Evolutionary conservation across 2,329 filamentous ascomycete genomes (phyloP), one percentile per base, ranked within the genome.

Genomic region (Gnomoniopsis sp.): DNA sequence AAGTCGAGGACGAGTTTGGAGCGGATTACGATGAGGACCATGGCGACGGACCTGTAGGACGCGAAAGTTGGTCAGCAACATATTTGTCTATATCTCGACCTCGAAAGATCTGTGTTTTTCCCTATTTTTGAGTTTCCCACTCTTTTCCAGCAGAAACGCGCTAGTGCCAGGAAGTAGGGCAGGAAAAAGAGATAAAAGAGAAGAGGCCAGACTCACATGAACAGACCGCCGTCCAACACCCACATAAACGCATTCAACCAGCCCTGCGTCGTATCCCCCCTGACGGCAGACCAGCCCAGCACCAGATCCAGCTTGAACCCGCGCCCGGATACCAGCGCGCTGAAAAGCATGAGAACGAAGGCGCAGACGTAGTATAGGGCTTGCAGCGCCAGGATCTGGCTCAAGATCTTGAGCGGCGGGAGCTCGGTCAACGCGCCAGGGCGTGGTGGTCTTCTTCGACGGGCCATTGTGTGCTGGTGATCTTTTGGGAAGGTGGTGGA

Each of bases 1-100:
- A 98, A 99, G 75, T 99, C 95, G 65, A 91, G 91, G 53, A 98
- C 90, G 61, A 98, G 88, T 73, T 98, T 98, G 50, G 89, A 95
- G 62, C 95, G 91, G 21, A 88, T 87, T 65, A 99, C 86, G 59
- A 98, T 79, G 55, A 93, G 76, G 53, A 96, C 85, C 59, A 97
- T 88, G 46, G 91, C 89, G 59, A 96, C 85, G 46, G 91, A 86
- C 70, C 93, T 98, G 26, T 3, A 3, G 38, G 1, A 30, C 10
- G 19, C 41, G 17, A 21, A 11, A 6, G 21, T 41, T 36, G 33
- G n/a, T 43, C 17, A 26, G 7, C 22, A 38, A n/a, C 6, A n/a
- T 6, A 15, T 7, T 10, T 44, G 41, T 44, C 15, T 19, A 44
- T 19, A 44, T n/a, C n/a, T 41, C 38, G 30, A 17, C 17, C 26